Conservation (phyloP, 2,329 filamentous ascomycete genomes). For the Parafenestella ontariensis region DNA sequence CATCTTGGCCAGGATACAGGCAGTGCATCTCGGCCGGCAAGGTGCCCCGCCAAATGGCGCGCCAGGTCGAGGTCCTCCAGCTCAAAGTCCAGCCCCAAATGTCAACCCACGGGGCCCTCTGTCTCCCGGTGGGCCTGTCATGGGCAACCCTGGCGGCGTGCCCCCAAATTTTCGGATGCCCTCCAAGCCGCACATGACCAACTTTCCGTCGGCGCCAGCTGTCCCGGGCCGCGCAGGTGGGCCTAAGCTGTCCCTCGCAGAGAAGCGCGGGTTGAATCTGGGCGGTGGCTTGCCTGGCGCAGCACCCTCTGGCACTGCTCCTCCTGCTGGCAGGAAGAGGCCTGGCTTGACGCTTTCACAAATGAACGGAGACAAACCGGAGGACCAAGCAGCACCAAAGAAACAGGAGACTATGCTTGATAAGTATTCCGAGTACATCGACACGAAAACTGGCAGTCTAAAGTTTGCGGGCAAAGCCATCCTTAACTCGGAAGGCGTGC, state of each 20-base stretch:
- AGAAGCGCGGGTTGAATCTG: conserved; percentile 70
- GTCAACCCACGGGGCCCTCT: conserved; percentile 24
- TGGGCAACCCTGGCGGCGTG: conserved; percentile 48
- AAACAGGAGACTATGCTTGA: conserved; percentile 60
- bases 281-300: conserved; percentile 60
- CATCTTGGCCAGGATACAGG: conserved; percentile 73
- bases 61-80: conserved; percentile 31
- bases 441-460: conserved; percentile 88
- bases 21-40: conserved; percentile 71
- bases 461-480: conserved; percentile 93
- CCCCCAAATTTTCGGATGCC: conserved; percentile 55
- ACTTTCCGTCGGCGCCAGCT: conserved; percentile 58
- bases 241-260: conserved; percentile 68
- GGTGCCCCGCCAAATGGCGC: conserved; percentile 56
- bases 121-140: conserved; percentile 35
- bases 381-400: conserved; percentile 30
- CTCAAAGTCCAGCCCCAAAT: conserved; percentile 36
- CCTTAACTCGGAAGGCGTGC: conserved; percentile 86
- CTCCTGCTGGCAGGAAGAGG: conserved; percentile 48
- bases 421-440: conserved; percentile 82
- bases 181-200: conserved; percentile 49
- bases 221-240: conserved; percentile 56
- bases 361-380: conserved; percentile 48
- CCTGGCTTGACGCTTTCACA: conserved; percentile 54
- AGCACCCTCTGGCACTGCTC: conserved; percentile 49